Conservation (phyloP, 495 filamentous ascomycete species). For the Penicillium longicatenatum region DNA sequence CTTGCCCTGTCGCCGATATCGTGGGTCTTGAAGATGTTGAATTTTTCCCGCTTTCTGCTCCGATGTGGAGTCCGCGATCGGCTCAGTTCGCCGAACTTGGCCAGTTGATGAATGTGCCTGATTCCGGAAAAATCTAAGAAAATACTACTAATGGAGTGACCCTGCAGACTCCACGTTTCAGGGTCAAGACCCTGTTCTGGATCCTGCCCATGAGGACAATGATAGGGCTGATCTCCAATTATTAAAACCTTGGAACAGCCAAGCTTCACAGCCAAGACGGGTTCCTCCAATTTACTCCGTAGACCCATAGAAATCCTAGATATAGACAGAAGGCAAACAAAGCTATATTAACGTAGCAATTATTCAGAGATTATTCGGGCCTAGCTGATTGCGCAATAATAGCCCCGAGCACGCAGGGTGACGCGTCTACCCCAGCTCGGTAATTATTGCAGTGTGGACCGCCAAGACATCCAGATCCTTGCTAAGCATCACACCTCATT, state of each 20-base stretch:
- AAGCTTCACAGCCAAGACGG: conserved; percentile 1
- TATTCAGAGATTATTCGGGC: not conserved
- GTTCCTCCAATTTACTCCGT: too few relatives aligned
- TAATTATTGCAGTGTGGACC: not conserved
- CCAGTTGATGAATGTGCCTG: not conserved
- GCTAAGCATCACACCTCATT: too few relatives aligned
- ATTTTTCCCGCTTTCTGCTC: not conserved
- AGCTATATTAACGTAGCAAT: not conserved
- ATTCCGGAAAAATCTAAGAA: not conserved
- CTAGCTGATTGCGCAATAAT: not conserved
- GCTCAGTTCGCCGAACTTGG: not conserved
- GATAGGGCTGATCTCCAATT: not conserved
- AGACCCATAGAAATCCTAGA: too few relatives aligned
- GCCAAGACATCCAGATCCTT: not conserved
- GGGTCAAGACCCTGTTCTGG: not conserved
- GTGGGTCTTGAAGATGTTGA: not conserved
- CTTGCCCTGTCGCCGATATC: not conserved
- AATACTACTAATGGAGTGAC: too few relatives aligned
- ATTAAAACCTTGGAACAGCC: not conserved
- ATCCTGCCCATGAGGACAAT: not conserved
- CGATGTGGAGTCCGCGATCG: not conserved
- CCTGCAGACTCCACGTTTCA: not conserved
- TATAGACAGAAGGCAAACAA: too few relatives aligned
- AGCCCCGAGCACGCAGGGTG: not conserved
- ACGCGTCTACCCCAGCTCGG: not conserved